phyloP scores from a whole-genome alignment of 768 basidiomycete genomes.

The Serendipita indica region DNA sequence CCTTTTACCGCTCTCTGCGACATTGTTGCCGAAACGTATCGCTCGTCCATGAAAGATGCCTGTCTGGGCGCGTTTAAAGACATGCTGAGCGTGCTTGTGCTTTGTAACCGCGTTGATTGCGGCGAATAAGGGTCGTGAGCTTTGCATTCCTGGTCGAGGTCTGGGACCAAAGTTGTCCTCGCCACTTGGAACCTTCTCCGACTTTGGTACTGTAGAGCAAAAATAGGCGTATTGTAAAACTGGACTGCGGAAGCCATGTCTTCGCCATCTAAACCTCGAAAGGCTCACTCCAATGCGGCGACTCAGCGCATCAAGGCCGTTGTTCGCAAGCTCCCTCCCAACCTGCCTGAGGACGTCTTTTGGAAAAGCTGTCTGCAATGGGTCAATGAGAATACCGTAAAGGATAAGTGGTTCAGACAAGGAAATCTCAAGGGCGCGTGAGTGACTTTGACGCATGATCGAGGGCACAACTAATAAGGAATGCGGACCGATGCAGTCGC shows the following conservation, averaged over 20 bases:
- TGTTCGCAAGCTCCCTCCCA: constrained; percentile 77
- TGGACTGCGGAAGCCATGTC: no score
- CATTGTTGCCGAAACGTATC: constrained; percentile 74
- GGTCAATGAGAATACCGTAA: constrained; percentile 58
- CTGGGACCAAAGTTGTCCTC: not conserved
- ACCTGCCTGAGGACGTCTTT: constrained; percentile 82
- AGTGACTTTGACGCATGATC: no score
- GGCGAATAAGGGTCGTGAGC: not conserved
- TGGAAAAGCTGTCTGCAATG: constrained; percentile 82
- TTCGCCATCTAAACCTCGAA: not conserved
- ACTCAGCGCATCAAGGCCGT: constrained; percentile 50
- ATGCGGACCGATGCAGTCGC: constrained; percentile 25
- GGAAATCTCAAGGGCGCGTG: constrained; percentile 43
- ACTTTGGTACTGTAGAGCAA: not conserved
- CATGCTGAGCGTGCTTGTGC: constrained; percentile 22
- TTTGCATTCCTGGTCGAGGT: not conserved
- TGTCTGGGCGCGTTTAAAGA: constrained; percentile 66
- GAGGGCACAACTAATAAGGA: not conserved
- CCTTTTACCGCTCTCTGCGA: constrained; percentile 78
- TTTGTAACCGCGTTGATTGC: not conserved
- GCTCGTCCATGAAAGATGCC: constrained; percentile 75
- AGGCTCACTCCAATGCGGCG: not conserved
- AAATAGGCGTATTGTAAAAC: not conserved
- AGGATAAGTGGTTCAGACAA: constrained; percentile 42
- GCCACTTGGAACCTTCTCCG: not conserved